Conservation (phyloP, 768 basidiomycete species). For the Suillus brevipes region DNA sequence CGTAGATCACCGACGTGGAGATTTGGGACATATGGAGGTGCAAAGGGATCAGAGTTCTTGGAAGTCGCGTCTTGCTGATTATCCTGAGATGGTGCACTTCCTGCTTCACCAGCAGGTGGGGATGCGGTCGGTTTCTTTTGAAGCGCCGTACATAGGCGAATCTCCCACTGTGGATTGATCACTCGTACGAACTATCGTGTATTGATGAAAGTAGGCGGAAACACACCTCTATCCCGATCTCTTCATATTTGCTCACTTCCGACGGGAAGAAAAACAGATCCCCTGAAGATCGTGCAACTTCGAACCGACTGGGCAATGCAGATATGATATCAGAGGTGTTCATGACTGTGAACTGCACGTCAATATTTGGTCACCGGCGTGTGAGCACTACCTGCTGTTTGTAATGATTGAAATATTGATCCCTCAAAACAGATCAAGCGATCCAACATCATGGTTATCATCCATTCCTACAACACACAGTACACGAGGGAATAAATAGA, state of each 20-base stretch:
- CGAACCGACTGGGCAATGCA: conserved; percentile 53
- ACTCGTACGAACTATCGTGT: not conserved
- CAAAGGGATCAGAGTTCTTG: conserved; percentile 66
- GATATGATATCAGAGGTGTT: conserved; percentile 50
- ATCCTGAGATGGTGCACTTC: conserved; percentile 18
- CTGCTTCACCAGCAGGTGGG: conserved; percentile 40
- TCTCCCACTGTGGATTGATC: conserved; percentile 64
- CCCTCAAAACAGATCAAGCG: too few relatives aligned
- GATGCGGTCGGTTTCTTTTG: conserved; percentile 70
- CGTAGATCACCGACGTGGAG: conserved; percentile 72
- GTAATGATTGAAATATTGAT: too few relatives aligned
- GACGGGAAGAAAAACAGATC: conserved; percentile 83
- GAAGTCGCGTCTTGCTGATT: conserved; percentile 25
- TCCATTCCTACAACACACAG: too few relatives aligned
- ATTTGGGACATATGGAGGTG: conserved; percentile 80
- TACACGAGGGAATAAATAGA: not conserved
- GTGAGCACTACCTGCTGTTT: not conserved
- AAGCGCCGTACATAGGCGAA: conserved; percentile 82
- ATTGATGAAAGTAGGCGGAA: conserved; percentile 5
- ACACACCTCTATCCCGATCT: conserved; percentile 64
- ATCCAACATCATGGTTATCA: too few relatives aligned
- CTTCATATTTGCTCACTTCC: conserved; percentile 56
- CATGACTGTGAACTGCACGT: conserved; percentile 6
- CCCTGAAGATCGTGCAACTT: conserved; percentile 58
- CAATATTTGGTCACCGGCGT: not conserved